A percentile compares a stretch with the other conserved stretches of the same genome.
phyloP scores from a whole-genome alignment of 2,329 filamentous ascomycete genomes.

The Epichloe scottii region DNA sequence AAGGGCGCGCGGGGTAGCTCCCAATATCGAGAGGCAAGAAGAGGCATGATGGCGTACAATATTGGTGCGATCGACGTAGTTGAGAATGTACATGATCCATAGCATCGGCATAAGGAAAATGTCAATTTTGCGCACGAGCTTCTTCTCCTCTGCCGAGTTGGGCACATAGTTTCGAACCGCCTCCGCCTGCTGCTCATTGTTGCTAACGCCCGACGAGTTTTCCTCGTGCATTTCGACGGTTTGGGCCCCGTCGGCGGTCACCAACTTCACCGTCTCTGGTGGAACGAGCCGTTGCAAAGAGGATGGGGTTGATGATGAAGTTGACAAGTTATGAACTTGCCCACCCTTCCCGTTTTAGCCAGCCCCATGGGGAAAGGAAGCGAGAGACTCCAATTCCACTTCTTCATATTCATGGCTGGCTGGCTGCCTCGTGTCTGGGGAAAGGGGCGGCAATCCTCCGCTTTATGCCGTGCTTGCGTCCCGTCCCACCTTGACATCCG shows the following conservation, averaged over 20 bases:
- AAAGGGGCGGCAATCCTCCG: background rate
- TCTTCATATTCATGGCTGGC: too few relatives aligned
- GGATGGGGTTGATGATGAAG: too few relatives aligned
- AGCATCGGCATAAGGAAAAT: slow-evolving; percentile 33
- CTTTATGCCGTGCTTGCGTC: background rate
- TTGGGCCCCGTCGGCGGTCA: background rate
- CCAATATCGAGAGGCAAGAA: too few relatives aligned
- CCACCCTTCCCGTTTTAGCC: too few relatives aligned
- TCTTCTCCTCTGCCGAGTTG: slow-evolving; percentile 15
- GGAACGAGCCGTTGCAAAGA: background rate
- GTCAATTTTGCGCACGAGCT: slow-evolving; percentile 26
- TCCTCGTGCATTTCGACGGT: background rate
- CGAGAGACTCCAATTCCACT: too few relatives aligned
- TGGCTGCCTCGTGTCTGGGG: background rate
- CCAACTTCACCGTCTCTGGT: background rate
- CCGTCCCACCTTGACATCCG: too few relatives aligned
- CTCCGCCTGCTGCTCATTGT: slow-evolving; percentile 14
- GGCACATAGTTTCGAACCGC: slow-evolving; percentile 17
- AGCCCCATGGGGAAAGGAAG: too few relatives aligned
- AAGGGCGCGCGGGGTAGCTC: too few relatives aligned
- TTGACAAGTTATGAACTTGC: too few relatives aligned
- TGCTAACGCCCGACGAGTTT: background rate
- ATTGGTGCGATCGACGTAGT: slow-evolving; percentile 50
- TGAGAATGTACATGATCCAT: slow-evolving; percentile 46
- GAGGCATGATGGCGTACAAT: slow-evolving; percentile 30